A percentile compares a stretch with the other conserved stretches of the same genome.
These are phyloP conservation scores for Leccinum pseudoinsigne DNA, from an alignment of 1,284 basidiomycete genomes.

Conservation along the genomic window DNA sequence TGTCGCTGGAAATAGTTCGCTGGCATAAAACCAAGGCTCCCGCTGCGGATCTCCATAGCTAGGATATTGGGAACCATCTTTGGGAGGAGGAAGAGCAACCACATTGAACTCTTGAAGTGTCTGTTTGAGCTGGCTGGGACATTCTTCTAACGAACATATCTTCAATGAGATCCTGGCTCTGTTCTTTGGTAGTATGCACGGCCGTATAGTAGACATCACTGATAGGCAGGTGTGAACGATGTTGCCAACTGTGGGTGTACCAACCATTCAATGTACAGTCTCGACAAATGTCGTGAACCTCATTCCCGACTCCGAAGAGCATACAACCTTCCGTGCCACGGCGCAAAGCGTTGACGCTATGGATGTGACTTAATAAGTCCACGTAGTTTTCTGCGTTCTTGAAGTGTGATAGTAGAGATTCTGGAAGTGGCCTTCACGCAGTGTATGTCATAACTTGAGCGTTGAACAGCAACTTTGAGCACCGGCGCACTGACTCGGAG, in stretches of 20 bases:
- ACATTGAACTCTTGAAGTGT: slow-evolving; percentile 53
- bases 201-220: slow-evolving; percentile 65
- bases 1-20: slow-evolving; percentile 17
- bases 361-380: too few relatives aligned
- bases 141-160: slow-evolving; percentile 52
- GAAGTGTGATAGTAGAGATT: too few relatives aligned
- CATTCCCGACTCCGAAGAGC: slow-evolving; percentile 51
- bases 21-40: not conserved
- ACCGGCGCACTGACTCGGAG: too few relatives aligned
- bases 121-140: slow-evolving; percentile 50
- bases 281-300: slow-evolving; percentile 16
- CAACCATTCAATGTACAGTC: slow-evolving; percentile 10
- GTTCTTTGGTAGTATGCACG: slow-evolving; percentile 48
- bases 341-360: too few relatives aligned
- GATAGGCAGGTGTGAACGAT: slow-evolving; percentile 46
- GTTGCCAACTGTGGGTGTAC: slow-evolving; percentile 42
- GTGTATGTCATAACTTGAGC: too few relatives aligned
- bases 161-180: slow-evolving; percentile 70
- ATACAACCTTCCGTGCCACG: slow-evolving; percentile 33
- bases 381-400: too few relatives aligned
- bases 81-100: slow-evolving; percentile 45
- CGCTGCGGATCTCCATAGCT: slow-evolving; percentile 49
- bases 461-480: too few relatives aligned
- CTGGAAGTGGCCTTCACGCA: too few relatives aligned
- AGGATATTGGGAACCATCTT: slow-evolving; percentile 50